Conservation (phyloP, 1,284 basidiomycete genomes). For the Irpex lacteus region DNA sequence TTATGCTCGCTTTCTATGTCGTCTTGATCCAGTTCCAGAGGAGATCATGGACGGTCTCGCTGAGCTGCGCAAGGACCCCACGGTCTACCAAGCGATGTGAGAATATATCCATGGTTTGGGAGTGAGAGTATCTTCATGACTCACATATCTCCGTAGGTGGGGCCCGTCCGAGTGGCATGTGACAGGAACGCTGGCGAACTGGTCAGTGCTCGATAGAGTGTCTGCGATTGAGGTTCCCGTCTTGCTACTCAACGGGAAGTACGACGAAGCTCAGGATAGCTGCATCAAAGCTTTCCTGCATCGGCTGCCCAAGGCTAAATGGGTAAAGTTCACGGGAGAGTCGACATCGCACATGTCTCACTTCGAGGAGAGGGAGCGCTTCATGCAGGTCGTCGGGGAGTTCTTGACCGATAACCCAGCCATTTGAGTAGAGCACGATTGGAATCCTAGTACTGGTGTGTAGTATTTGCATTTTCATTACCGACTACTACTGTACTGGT, state of each 20-base stretch:
- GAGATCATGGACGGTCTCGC: slow-evolving; percentile 26
- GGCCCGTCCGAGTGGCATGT: slow-evolving; percentile 7
- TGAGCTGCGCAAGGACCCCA: slow-evolving; percentile 39
- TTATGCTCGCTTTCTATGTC: slow-evolving; percentile 43
- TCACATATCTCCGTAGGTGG: background rate
- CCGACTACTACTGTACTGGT: too few relatives aligned
- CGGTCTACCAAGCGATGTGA: slow-evolving; percentile 47
- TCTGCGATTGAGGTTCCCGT: slow-evolving; percentile 24
- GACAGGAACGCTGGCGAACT: slow-evolving; percentile 15
- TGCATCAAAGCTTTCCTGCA: slow-evolving; percentile 22
- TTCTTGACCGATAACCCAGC: slow-evolving; percentile 11
- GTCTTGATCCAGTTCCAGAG: slow-evolving; percentile 42
- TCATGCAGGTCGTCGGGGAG: slow-evolving; percentile 17
- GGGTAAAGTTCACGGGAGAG: slow-evolving; percentile 21
- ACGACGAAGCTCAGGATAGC: slow-evolving; percentile 25
- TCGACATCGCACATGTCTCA: slow-evolving; percentile 26
- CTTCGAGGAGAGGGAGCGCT: slow-evolving; percentile 24
- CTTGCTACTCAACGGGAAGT: slow-evolving; percentile 26
- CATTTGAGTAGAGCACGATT: background rate
- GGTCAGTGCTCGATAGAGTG: slow-evolving; percentile 25
- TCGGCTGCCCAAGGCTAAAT: slow-evolving; percentile 21
- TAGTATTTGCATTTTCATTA: too few relatives aligned
- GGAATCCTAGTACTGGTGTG: too few relatives aligned
- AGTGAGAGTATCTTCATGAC: slow-evolving; percentile 4
- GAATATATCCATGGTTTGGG: slow-evolving; percentile 9